Base-by-base conservation (phyloP, 208 protist species). In the Plasmodiophora brassicae region DNA sequence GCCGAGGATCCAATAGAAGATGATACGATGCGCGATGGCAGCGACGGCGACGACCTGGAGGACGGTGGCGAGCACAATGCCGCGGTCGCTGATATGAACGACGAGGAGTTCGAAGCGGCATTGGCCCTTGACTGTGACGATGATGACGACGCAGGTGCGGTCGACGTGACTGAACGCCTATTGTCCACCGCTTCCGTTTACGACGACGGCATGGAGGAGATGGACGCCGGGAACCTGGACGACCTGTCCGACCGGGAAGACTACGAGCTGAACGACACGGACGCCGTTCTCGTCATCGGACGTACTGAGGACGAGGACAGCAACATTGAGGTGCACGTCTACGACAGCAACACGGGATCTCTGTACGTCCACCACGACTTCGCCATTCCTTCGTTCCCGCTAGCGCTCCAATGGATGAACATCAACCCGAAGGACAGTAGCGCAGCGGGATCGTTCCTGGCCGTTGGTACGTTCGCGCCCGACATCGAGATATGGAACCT, bases 341-440 rank as follows among this genome's bases (percentile, higher is more conserved):
- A 98, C 92, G 97, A 98, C 89, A 94, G 97, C 88, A 93, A 95
- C 1, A 93, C 97, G 86, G 94, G 97, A 90, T 97, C 96, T 90
- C 88, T 98, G 35, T 99, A 96, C 91, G 87, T 98, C 22, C 97
- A 99, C 92, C 97, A 98, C 86, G 97, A 99, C 89, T 94, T 98
- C 87, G 90, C 97, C 36, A 87, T 99, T 1, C 89, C 93, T 20
- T 94, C 94, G 1, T 97, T 98, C 88, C 97, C 97, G 35, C 94
- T 98, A 0, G 95, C 92, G 72, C 93, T 96, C n/a, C 92, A 95
- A 71, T 98, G 97, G 96, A 92, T 97, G 57, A 96, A 96, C 45
- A 91, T 91, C 50, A 94, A 96, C 89, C 57, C 84, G 1, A 35
- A 36, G 32, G 39, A 78, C n/a, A 28, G 0, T 1, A 32, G 50